Evolutionary conservation across 2,329 filamentous ascomycete genomes (phyloP).

Genomic region (Cladophialophora yegresii): DNA sequence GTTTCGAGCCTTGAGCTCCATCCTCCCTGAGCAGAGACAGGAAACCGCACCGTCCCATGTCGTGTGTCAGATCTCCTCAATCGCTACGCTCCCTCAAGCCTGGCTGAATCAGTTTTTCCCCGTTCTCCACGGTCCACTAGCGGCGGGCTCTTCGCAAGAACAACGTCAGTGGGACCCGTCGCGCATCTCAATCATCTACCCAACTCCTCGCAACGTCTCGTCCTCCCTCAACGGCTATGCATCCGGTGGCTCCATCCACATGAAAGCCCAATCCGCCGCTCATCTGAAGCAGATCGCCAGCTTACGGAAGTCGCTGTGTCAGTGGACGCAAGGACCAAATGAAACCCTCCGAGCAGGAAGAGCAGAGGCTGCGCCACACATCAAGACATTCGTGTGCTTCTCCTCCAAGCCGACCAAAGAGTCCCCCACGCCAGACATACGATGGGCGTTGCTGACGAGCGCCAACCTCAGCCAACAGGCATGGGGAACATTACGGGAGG

Average conservation of each 20-base stretch:
- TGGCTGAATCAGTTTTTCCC: constrained; percentile 65
- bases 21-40: constrained; percentile 51
- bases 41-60: constrained; percentile 43
- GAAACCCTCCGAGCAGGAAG: constrained; percentile 57
- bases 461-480: constrained; percentile 90
- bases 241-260: constrained; percentile 79
- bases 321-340: constrained; percentile 57
- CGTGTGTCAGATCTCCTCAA: constrained; percentile 62
- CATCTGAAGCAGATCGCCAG: constrained; percentile 75
- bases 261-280: constrained; percentile 68
- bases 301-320: constrained; percentile 68
- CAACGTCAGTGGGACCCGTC: constrained; percentile 9
- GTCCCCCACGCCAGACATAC: constrained; percentile 52
- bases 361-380: constrained; percentile 74
- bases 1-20: constrained; percentile 57
- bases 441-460: constrained; percentile 87
- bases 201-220: constrained; percentile 76
- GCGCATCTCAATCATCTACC: constrained; percentile 66
- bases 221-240: constrained; percentile 74
- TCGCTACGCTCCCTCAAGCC: constrained; percentile 72
- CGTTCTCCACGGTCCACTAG: constrained; percentile 10
- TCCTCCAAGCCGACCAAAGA: constrained; percentile 40
- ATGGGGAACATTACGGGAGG: constrained; percentile 66
- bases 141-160: background rate
- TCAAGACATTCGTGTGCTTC: constrained; percentile 83